A percentile compares a stretch with the other conserved stretches of the same genome.
Conservation (phyloP, 2,329 filamentous ascomycete genomes). For the Apiospora pterosperma region DNA sequence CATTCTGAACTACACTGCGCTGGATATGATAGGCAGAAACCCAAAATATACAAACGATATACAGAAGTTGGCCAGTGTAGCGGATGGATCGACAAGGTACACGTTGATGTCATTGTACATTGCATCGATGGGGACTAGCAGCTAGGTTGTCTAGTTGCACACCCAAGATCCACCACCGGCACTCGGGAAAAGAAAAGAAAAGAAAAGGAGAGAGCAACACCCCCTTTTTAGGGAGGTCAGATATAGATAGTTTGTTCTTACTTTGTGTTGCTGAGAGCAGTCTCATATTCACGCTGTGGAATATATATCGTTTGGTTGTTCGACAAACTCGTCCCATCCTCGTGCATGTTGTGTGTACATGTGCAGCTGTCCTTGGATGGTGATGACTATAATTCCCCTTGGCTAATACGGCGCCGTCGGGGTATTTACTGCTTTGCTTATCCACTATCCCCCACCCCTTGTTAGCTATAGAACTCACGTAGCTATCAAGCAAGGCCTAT, state of each 20-base stretch:
- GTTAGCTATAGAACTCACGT: too few species aligned
- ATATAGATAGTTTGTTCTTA: not conserved
- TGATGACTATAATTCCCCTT: too few species aligned
- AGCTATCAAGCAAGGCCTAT: too few species aligned
- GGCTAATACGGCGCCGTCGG: too few species aligned
- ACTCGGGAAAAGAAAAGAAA: not conserved
- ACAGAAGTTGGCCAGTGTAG: not conserved
- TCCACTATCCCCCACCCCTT: too few species aligned
- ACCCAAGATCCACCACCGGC: not conserved
- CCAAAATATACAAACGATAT: not conserved
- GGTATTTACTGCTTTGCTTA: too few species aligned
- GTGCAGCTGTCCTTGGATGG: too few species aligned
- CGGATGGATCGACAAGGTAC: not conserved
- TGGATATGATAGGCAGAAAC: slow-evolving; percentile 3
- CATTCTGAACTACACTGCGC: not conserved
- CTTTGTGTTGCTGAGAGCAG: not conserved
- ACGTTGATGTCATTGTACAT: not conserved
- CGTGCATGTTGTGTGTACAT: not conserved
- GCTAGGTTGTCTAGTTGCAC: not conserved
- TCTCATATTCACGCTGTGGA: not conserved
- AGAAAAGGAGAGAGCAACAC: not conserved
- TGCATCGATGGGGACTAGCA: not conserved
- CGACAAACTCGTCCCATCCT: not conserved
- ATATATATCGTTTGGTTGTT: not conserved
- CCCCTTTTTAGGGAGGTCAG: not conserved